phyloP scores from a whole-genome alignment of 2,329 filamentous ascomycete genomes.

The Phoma sp. region DNA sequence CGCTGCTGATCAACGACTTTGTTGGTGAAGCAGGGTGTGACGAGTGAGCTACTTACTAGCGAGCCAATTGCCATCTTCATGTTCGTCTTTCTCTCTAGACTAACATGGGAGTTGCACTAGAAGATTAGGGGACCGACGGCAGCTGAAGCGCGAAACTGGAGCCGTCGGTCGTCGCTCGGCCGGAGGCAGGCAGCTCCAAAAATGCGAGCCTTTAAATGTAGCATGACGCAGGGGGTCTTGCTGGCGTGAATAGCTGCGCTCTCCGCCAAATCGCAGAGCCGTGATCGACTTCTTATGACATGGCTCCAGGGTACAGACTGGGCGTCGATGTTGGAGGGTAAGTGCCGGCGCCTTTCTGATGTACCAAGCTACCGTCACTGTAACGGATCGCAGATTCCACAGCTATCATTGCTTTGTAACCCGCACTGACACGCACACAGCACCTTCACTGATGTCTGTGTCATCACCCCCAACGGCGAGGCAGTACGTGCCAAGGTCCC shows the following conservation, averaged over 20 bases:
- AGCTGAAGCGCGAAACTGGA: background rate
- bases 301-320: constrained; percentile 40
- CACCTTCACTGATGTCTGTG: constrained; percentile 58
- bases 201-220: constrained; percentile 3
- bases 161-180: constrained; percentile 3
- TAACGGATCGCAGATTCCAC: background rate
- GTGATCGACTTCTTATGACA: constrained; percentile 4
- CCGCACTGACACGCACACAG: constrained; percentile 30
- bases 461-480: constrained; percentile 54
- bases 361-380: background rate
- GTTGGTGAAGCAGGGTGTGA: background rate
- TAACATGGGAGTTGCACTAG: background rate
- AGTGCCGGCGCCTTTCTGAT: constrained; percentile 22
- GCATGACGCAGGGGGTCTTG: constrained; percentile 11
- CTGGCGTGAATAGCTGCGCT: constrained; percentile 2
- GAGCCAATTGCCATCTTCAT: background rate
- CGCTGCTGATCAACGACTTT: background rate
- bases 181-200: constrained; percentile 1
- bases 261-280: background rate
- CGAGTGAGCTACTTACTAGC: background rate
- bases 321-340: constrained; percentile 47
- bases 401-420: background rate
- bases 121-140: background rate
- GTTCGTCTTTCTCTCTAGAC: background rate
- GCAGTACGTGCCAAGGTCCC: constrained; percentile 56